Evolutionary conservation across 2,329 filamentous ascomycete genomes (phyloP).

Genomic region (Microcyclospora tardicrescens): DNA sequence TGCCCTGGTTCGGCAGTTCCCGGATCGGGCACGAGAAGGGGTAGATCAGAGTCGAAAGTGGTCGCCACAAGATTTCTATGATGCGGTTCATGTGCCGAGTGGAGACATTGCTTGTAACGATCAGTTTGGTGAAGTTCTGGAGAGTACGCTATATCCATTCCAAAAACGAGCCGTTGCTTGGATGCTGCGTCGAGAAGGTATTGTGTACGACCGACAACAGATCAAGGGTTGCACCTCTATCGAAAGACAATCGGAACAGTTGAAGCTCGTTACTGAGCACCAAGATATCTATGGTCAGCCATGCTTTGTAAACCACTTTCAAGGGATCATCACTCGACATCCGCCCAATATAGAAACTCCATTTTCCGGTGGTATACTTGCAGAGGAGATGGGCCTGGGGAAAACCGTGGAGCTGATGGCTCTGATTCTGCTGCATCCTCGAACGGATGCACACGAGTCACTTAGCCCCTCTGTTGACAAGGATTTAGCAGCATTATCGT

Average conservation of each 20-base stretch:
- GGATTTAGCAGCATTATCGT: constrained; percentile 11
- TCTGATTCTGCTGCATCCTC: constrained; percentile 52
- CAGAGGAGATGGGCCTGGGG: constrained; percentile 73
- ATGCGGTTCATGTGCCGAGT: constrained; percentile 51
- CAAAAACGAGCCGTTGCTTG: constrained; percentile 59
- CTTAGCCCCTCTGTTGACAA: constrained; percentile 11
- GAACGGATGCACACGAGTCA: constrained; percentile 16
- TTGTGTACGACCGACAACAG: constrained; percentile 28
- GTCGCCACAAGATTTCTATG: constrained; percentile 51
- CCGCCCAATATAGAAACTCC: constrained; percentile 30
- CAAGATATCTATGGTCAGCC: constrained; percentile 34
- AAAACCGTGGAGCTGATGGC: constrained; percentile 68
- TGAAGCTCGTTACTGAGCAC: constrained; percentile 10
- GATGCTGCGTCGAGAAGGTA: constrained; percentile 55
- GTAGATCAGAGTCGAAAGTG: constrained; percentile 21
- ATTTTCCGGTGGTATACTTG: constrained; percentile 50
- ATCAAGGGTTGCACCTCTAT: neutral
- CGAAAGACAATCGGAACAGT: neutral
- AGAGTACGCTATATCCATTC: constrained; percentile 50
- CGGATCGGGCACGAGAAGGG: constrained; percentile 10
- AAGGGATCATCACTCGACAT: constrained; percentile 37
- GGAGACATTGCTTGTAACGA: constrained; percentile 17
- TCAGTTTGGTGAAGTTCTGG: constrained; percentile 11
- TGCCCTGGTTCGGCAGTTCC: constrained; percentile 11
- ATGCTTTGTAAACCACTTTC: constrained; percentile 50